Percentiles rank a stretch among this genome's conserved stretches.
Conservation (phyloP, 371 early-diverging fungal genomes). For the Sporodiniella umbellata region DNA sequence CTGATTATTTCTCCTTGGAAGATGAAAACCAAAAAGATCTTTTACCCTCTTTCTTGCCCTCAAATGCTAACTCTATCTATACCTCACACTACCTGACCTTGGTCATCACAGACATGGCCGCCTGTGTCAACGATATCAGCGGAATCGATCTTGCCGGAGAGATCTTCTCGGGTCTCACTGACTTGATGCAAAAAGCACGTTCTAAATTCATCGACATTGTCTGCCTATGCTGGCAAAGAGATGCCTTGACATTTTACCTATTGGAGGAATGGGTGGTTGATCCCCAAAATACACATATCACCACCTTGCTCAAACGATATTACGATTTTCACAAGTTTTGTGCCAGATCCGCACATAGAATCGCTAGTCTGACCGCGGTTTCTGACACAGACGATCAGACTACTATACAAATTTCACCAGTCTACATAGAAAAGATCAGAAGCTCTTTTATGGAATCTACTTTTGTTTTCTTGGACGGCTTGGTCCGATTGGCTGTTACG, state of each 20-base stretch:
- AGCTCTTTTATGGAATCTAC: conserved; percentile 60
- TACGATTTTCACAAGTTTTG: conserved; percentile 73
- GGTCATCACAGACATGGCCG: conserved; percentile 52
- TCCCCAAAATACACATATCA: conserved; percentile 65
- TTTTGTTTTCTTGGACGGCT: conserved; percentile 69
- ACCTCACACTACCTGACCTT: conserved; percentile 55
- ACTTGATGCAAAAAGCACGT: conserved; percentile 51
- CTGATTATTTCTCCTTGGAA: conserved; percentile 53
- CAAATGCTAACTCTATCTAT: conserved; percentile 54
- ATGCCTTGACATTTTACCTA: conserved; percentile 73
- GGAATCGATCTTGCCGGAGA: conserved; percentile 54
- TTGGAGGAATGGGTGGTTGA: conserved; percentile 89
- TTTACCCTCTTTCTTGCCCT: conserved; percentile 40
- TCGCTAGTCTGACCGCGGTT: conserved; percentile 53
- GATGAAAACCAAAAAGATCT: conserved; percentile 13
- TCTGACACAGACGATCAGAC: conserved; percentile 22
- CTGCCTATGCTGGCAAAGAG: conserved; percentile 62
- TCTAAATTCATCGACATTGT: conserved; percentile 56
- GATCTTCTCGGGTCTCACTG: conserved; percentile 50
- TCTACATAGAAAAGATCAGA: conserved; percentile 57
- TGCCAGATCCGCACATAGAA: conserved; percentile 59
- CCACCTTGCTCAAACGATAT: conserved; percentile 60
- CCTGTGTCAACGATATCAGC: conserved; percentile 59
- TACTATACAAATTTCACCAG: conserved; percentile 19
- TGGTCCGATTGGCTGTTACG: conserved; percentile 61